Percentiles rank a stretch among this genome's conserved stretches.
Evolutionary conservation across 1,139 yeast genomes (phyloP).

Genomic region (Candida sp.): DNA sequence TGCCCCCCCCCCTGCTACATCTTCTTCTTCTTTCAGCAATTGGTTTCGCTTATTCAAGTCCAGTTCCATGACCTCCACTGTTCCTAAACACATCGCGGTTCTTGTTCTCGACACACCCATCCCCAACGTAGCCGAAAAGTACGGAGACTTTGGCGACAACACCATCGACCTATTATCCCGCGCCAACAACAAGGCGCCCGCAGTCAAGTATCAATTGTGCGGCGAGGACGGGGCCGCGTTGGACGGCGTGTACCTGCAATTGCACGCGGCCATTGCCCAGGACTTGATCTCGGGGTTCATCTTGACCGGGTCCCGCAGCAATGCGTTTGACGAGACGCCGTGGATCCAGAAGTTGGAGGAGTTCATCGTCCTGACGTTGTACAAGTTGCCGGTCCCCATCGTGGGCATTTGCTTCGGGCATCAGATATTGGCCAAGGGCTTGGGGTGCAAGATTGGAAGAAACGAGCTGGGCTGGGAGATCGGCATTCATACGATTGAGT

Average conservation of each 20-base stretch:
- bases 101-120: conserved; percentile 52
- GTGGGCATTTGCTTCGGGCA: conserved; percentile 89
- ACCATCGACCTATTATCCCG: conserved; percentile 32
- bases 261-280: conserved; percentile 23
- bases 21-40: too few species aligned
- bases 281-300: conserved; percentile 50
- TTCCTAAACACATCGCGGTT: conserved; percentile 41
- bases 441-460: conserved; percentile 63
- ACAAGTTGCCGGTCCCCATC: conserved; percentile 39
- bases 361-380: conserved; percentile 38
- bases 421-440: conserved; percentile 70
- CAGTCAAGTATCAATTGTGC: conserved; percentile 46
- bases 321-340: conserved; percentile 51
- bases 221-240: conserved; percentile 13
- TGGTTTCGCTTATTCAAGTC: too few species aligned
- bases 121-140: conserved; percentile 27
- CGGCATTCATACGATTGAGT: conserved; percentile 57
- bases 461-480: conserved; percentile 76
- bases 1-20: too few species aligned
- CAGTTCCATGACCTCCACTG: neutral
- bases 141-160: conserved; percentile 60
- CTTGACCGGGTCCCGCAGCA: conserved; percentile 69
- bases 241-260: conserved; percentile 3
- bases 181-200: conserved; percentile 16
- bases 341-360: conserved; percentile 59